phyloP scores from a whole-genome alignment of 1,139 yeast genomes.

The Hyphopichia pseudoburtonii region DNA sequence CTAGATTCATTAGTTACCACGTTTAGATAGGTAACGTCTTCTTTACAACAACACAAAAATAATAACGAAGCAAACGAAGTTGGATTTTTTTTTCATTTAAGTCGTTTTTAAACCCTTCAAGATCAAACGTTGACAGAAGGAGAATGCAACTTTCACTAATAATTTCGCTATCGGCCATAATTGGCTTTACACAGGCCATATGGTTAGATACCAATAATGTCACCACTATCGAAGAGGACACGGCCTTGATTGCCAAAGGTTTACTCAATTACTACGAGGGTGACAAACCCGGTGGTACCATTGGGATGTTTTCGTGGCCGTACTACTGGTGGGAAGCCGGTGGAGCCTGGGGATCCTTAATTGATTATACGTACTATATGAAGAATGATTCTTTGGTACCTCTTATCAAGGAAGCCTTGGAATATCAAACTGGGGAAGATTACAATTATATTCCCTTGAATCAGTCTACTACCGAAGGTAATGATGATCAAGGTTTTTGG shows the following conservation, averaged over 20 bases:
- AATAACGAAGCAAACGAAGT: too few species aligned
- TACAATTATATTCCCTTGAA: slow-evolving; percentile 73
- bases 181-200: slow-evolving; percentile 17
- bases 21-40: too few species aligned
- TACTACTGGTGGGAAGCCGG: slow-evolving; percentile 97
- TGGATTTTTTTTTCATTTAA: too few species aligned
- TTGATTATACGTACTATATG: slow-evolving; percentile 67
- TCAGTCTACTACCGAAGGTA: slow-evolving; percentile 79
- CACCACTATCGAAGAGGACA: slow-evolving; percentile 45
- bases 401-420: slow-evolving; percentile 55
- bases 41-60: too few species aligned
- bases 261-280: slow-evolving; percentile 75
- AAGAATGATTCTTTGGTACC: slow-evolving; percentile 59
- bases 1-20: too few species aligned
- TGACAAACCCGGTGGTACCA: slow-evolving; percentile 60
- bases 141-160: slow-evolving; percentile 3
- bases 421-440: slow-evolving; percentile 65
- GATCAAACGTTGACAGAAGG: neutral
- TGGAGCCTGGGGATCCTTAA: slow-evolving; percentile 77
- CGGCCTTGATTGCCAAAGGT: slow-evolving; percentile 59
- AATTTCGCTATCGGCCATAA: slow-evolving; percentile 4
- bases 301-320: slow-evolving; percentile 75
- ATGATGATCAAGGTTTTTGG: slow-evolving; percentile 94
- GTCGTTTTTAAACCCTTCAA: neutral
- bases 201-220: slow-evolving; percentile 39